Percentiles rank a stretch among this genome's conserved stretches.
Conservation (phyloP, 1,139 yeast genomes). For the Yamadazyma atlantica region DNA sequence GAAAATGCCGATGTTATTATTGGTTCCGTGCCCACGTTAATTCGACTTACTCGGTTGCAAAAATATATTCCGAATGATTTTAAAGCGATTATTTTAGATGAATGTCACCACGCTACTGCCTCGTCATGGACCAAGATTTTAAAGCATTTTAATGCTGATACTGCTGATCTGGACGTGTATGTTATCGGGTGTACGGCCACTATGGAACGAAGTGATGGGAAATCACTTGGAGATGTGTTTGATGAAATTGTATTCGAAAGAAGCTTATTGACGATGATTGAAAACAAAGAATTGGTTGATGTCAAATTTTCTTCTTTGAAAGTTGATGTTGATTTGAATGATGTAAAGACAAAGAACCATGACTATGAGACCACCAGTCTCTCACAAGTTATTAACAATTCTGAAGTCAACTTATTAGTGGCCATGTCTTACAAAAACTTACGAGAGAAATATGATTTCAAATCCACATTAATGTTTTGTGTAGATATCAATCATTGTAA, state of each 20-base stretch:
- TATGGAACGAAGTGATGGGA: slow-evolving; percentile 62
- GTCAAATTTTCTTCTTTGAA: slow-evolving; percentile 62
- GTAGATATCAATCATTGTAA: slow-evolving; percentile 70
- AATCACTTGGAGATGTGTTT: slow-evolving; percentile 57
- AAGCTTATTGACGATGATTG: slow-evolving; percentile 65
- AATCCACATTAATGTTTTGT: slow-evolving; percentile 75
- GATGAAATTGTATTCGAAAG: slow-evolving; percentile 77
- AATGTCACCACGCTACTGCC: slow-evolving; percentile 92
- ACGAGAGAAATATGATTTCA: slow-evolving; percentile 34
- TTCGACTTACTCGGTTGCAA: slow-evolving; percentile 47
- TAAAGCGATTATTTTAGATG: slow-evolving; percentile 81
- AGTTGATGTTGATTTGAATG: slow-evolving; percentile 36
- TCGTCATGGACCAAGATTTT: slow-evolving; percentile 60
- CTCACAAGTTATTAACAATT: slow-evolving; percentile 55
- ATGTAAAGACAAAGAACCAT: slow-evolving; percentile 32
- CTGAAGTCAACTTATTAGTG: slow-evolving; percentile 53
- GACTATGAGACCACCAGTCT: slow-evolving; percentile 59
- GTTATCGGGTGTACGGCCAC: slow-evolving; percentile 92
- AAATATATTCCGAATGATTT: slow-evolving; percentile 57
- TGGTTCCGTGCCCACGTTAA: slow-evolving; percentile 74
- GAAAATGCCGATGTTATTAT: slow-evolving; percentile 61
- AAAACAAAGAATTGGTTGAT: slow-evolving; percentile 68
- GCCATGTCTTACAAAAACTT: slow-evolving; percentile 57
- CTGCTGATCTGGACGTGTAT: slow-evolving; percentile 42
- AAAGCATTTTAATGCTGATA: slow-evolving; percentile 54